Evolutionary conservation across 2,329 filamentous ascomycete species (phyloP), one percentile per base, ranked within the genome.

Genomic region (Microthyrium microscopicum): DNA sequence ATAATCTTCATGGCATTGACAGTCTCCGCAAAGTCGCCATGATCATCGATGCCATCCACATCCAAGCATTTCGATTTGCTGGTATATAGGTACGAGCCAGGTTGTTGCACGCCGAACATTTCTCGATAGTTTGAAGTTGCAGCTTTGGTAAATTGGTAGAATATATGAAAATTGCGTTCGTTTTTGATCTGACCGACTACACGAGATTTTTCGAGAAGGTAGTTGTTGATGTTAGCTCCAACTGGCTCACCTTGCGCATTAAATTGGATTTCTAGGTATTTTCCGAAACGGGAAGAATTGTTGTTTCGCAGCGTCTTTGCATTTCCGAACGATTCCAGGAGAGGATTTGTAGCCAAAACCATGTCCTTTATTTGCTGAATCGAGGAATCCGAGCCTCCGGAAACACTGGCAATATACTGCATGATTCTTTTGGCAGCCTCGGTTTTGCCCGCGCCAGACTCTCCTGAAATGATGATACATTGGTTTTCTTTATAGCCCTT

Each of bases 401-500:
- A 95, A 6, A 95, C 87, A 53, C 77, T 95, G 44, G 89, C 89
- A 55, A 98, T 95, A 60, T 98, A 98, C 60, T 98, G 89, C 87
- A 98, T 98, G 49, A 98, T 80, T 47, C 87, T 78, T 68, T 98
- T 95, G 39, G 89, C 89, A 4, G 89, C 89, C 58, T 98, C 89
- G 11, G 89, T 98, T 67, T 98, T 98, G 54, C 89, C 89, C 21
- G 89, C 89, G 52, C 89, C 89, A 3, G 89, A 95, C 60, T 98
- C 89, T 52, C 89, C 89, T 4, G 89, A 95, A 46, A 98, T 98
- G 57, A 98, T 98, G 45, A 98, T 87, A 61, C 89, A 95, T 57
- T 98, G 89, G 61, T 95, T 95, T 47, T 95, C 89, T 50, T 83
- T 83, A 66, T 98, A 98, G 29, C 85, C 87, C 57, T 95, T 95